These are phyloP conservation scores for Chaetoscypha palmicola DNA, from an alignment of 2,329 filamentous ascomycete species.

Conservation along the genomic window DNA sequence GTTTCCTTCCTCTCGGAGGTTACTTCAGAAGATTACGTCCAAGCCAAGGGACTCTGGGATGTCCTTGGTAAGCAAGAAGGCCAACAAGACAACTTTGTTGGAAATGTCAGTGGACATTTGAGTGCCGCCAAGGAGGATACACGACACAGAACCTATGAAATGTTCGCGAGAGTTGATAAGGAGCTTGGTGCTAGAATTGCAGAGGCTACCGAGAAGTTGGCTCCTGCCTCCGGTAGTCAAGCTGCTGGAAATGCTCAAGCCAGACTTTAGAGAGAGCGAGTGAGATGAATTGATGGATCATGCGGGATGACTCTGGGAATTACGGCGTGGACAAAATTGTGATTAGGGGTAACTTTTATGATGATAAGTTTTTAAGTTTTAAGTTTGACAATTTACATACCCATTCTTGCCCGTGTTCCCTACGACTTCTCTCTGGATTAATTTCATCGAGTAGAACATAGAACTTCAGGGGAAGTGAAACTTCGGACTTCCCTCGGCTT, in stretches of 20 bases:
- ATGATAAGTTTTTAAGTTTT: background rate
- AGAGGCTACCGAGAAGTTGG: slow-evolving; percentile 42
- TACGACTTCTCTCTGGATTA: too few species aligned
- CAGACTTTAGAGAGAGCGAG: slow-evolving; percentile 4
- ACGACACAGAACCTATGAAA: slow-evolving; percentile 51
- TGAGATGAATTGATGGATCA: background rate
- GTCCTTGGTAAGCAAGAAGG: slow-evolving; percentile 39
- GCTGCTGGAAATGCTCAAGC: slow-evolving; percentile 15
- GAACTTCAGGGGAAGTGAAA: too few species aligned
- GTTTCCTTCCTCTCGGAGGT: slow-evolving; percentile 39
- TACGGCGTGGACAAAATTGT: too few species aligned
- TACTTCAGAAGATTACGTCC: slow-evolving; percentile 27
- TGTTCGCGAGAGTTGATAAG: slow-evolving; percentile 51
- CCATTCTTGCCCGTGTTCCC: too few species aligned
- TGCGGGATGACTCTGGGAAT: too few species aligned
- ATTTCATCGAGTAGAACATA: too few species aligned
- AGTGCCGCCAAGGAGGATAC: slow-evolving; percentile 46
- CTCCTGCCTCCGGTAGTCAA: slow-evolving; percentile 17
- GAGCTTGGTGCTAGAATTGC: slow-evolving; percentile 47
- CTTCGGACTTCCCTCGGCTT: too few species aligned
- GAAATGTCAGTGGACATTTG: slow-evolving; percentile 53
- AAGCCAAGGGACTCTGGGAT: slow-evolving; percentile 31
- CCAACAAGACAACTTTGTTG: slow-evolving; percentile 55
- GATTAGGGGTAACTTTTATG: background rate
- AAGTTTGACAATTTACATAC: background rate